Percentiles rank a stretch among this genome's conserved stretches.
Evolutionary conservation across 2,329 filamentous ascomycete genomes (phyloP).

Genomic region (Scytalidium lignicola): DNA sequence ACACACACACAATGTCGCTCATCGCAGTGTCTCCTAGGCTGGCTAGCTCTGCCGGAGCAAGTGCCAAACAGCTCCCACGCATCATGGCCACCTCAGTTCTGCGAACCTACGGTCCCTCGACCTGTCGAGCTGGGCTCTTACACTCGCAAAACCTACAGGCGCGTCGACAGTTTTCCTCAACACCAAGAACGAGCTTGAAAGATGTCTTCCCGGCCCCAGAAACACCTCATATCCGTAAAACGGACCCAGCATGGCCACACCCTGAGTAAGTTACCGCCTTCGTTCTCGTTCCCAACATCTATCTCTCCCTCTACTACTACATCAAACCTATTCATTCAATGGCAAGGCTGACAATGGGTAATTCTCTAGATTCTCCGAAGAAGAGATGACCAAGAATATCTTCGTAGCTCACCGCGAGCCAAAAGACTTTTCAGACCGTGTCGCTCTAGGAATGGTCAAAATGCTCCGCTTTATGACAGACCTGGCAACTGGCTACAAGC

Average conservation of each 20-base stretch:
- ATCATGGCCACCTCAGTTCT: neutral
- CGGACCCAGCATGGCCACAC: constrained; percentile 59
- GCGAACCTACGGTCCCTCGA: neutral
- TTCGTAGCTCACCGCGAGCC: constrained; percentile 72
- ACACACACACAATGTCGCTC: neutral
- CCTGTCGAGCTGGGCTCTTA: neutral
- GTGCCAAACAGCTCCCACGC: neutral
- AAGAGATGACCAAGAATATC: constrained; percentile 70
- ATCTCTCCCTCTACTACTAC: neutral
- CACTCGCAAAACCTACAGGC: constrained; percentile 1
- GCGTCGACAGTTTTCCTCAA: constrained; percentile 23
- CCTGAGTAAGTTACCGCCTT: constrained; percentile 19
- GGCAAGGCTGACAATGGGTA: neutral
- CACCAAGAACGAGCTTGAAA: constrained; percentile 17
- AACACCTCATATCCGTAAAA: constrained; percentile 46
- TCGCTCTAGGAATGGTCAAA: constrained; percentile 73
- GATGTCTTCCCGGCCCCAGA: constrained; percentile 28
- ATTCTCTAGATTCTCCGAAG: constrained; percentile 57
- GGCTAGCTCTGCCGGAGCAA: neutral
- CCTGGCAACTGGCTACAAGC: constrained; percentile 71
- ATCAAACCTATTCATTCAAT: too few relatives aligned
- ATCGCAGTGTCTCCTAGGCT: neutral
- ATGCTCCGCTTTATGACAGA: constrained; percentile 77
- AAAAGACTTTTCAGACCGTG: constrained; percentile 67
- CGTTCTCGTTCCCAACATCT: neutral